A percentile compares a stretch with the other conserved stretches of the same genome.
Conservation (phyloP, 371 early-diverging fungal genomes). For the Haplosporangium sp. region DNA sequence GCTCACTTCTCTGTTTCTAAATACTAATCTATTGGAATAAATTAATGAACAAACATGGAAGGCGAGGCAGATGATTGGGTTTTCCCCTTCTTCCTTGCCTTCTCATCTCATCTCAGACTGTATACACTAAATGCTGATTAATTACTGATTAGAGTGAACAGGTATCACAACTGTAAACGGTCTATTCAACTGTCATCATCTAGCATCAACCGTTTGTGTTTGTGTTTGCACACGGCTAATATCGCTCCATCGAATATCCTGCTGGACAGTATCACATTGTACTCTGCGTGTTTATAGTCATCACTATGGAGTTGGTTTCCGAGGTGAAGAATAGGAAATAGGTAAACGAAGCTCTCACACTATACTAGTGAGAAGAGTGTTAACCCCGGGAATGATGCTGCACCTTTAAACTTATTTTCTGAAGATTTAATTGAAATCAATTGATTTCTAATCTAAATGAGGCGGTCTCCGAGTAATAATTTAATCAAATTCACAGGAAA, state of each 20-base stretch:
- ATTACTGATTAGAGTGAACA: slow-evolving; percentile 14
- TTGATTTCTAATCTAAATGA: neutral
- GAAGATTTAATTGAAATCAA: neutral
- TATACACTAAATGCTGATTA: slow-evolving; percentile 6
- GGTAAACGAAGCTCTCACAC: neutral
- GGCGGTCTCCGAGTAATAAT: neutral
- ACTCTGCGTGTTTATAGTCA: too few species aligned
- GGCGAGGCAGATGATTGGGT: neutral
- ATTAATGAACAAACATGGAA: neutral
- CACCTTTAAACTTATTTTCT: neutral
- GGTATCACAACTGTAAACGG: neutral
- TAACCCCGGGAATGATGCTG: neutral
- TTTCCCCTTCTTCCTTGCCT: neutral
- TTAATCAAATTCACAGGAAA: neutral
- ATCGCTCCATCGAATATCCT: neutral
- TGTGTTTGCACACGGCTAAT: neutral
- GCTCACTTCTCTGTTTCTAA: neutral
- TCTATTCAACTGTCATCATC: slow-evolving; percentile 8
- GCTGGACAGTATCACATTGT: neutral
- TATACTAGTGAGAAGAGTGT: neutral
- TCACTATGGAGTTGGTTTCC: too few species aligned
- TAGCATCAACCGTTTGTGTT: slow-evolving; percentile 10
- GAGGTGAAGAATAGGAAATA: too few species aligned
- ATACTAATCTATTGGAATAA: neutral
- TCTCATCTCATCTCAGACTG: neutral